These are phyloP conservation scores for Trichoderma breve DNA, from an alignment of 2,329 filamentous ascomycete species.

Conservation along the genomic window DNA sequence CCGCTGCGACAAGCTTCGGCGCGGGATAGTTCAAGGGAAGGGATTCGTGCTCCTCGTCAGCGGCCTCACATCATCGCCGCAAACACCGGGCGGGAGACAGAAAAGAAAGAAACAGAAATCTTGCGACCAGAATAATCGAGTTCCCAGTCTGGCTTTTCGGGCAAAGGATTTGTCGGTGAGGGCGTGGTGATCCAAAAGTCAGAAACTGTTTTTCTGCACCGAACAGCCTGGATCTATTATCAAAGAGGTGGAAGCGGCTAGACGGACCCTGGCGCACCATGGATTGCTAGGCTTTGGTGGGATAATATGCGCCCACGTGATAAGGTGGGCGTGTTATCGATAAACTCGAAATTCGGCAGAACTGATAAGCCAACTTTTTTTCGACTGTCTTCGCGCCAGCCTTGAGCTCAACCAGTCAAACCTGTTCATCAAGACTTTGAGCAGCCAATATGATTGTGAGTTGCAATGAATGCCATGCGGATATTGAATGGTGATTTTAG, in stretches of 20 bases:
- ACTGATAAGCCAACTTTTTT: slow-evolving; percentile 35
- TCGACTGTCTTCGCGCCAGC: neutral
- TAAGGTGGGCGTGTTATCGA: slow-evolving; percentile 34
- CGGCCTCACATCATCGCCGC: slow-evolving; percentile 42
- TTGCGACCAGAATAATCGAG: neutral
- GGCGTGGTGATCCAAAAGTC: neutral
- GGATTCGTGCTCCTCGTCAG: slow-evolving; percentile 32
- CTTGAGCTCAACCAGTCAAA: neutral
- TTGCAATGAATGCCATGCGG: slow-evolving; percentile 13
- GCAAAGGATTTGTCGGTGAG: neutral
- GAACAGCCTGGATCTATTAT: slow-evolving; percentile 30
- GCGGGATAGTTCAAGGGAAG: slow-evolving; percentile 29
- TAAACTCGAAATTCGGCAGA: slow-evolving; percentile 25
- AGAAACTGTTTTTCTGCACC: slow-evolving; percentile 27
- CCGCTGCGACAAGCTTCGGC: slow-evolving; percentile 26
- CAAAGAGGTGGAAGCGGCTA: slow-evolving; percentile 13
- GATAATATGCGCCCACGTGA: slow-evolving; percentile 44
- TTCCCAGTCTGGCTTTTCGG: neutral
- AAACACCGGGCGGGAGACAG: slow-evolving; percentile 26
- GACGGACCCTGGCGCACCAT: slow-evolving; percentile 3
- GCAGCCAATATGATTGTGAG: slow-evolving; percentile 20
- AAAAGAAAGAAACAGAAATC: neutral
- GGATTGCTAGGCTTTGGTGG: slow-evolving; percentile 32
- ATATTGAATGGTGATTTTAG: accelerated
- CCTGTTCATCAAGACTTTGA: neutral